Evolutionary conservation across 73 alveolate genomes (phyloP).

Genomic region (Blepharisma stoltei): DNA sequence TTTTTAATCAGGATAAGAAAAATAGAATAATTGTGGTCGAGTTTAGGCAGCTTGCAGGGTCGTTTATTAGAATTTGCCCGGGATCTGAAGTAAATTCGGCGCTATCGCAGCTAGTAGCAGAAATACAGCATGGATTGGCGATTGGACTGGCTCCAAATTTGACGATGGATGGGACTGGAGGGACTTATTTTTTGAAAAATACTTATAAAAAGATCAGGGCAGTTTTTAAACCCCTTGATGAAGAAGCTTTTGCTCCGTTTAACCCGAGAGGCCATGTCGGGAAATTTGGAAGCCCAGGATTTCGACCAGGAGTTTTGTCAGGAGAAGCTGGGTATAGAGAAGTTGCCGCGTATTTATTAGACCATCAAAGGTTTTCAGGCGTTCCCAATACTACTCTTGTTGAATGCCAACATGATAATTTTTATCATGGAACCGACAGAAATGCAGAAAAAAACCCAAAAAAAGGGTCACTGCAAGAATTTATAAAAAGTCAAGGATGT

Average conservation of each 20-base stretch:
- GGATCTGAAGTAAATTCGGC: background rate
- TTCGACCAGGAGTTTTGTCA: conserved; percentile 85
- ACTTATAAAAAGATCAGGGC: conserved; percentile 65
- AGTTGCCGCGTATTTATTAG: conserved; percentile 94
- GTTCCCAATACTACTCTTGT: conserved; percentile 96
- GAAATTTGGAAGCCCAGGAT: conserved; percentile 71
- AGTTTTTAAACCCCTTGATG: conserved; percentile 95
- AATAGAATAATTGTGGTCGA: background rate
- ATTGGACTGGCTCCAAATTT: conserved; percentile 89
- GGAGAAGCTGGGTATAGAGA: conserved; percentile 96
- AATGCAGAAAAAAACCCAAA: conserved; percentile 57
- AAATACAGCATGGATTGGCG: conserved; percentile 57
- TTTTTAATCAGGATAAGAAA: background rate
- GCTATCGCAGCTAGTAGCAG: conserved; percentile 40
- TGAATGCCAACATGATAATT: conserved; percentile 72
- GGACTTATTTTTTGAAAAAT: conserved; percentile 84
- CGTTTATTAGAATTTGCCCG: background rate
- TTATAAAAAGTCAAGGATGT: conserved; percentile 73
- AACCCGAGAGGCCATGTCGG: conserved; percentile 93
- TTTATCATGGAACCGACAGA: background rate
- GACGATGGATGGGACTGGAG: conserved; percentile 93
- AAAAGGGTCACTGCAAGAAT: conserved; percentile 88
- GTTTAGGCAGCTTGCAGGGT: background rate
- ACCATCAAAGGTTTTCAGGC: conserved; percentile 66
- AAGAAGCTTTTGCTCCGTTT: conserved; percentile 96